These are phyloP conservation scores for Conringia planisiliqua DNA, from an alignment of 345 rosid species.

Conservation along the genomic window DNA sequence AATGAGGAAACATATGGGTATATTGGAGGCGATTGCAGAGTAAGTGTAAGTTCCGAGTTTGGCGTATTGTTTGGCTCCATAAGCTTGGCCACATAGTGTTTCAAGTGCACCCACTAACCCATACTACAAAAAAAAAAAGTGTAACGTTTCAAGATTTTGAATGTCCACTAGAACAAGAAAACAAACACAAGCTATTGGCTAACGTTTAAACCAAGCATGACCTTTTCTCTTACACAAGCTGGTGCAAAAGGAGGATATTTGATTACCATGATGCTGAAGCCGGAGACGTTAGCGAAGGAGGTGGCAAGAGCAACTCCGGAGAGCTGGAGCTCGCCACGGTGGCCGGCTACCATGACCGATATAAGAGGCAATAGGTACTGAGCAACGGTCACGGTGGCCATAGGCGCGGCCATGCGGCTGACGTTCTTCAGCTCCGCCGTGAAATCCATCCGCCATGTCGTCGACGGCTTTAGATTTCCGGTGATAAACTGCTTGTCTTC, in stretches of 20 bases:
- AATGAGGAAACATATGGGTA: constrained; percentile 16
- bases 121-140: background rate
- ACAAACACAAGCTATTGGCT: no score
- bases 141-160: background rate
- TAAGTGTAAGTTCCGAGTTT: constrained; percentile 23
- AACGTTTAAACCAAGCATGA: background rate
- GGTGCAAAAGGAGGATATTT: background rate
- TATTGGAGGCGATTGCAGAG: constrained; percentile 19
- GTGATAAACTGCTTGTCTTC: background rate
- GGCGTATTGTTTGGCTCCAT: constrained; percentile 24
- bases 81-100: constrained; percentile 35
- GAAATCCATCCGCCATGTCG: constrained; percentile 4
- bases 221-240: background rate
- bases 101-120: constrained; percentile 33
- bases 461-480: background rate
- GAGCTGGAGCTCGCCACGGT: constrained; percentile 9
- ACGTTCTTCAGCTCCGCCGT: constrained; percentile 9
- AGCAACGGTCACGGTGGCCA: constrained; percentile 23
- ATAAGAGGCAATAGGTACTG: constrained; percentile 14
- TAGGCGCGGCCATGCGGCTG: constrained; percentile 10
- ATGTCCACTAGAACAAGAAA: no score
- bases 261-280: constrained; percentile 13
- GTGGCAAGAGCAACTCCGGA: constrained; percentile 21
- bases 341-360: constrained; percentile 19
- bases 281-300: constrained; percentile 18